Base-by-base conservation (phyloP, 441 rosid genomes). In the Mallotus japonicus region DNA sequence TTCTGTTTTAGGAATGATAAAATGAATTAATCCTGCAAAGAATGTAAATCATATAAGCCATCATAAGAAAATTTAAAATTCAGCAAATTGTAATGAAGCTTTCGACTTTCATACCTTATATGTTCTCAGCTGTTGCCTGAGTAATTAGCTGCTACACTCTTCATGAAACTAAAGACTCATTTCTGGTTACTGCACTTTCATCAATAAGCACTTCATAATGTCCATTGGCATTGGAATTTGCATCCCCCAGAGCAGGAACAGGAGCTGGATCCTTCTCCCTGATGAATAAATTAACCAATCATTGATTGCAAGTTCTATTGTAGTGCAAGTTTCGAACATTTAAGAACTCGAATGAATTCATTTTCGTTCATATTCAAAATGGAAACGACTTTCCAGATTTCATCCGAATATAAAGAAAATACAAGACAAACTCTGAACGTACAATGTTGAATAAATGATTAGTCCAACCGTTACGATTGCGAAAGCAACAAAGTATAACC, bases 401-500 rank as follows among this genome's bases (percentile, higher is more conserved):
- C 32, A 28, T 28, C 32, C 32, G 32, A 28, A 28, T 28, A 28
- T 28, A 28, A 28, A 28, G 32, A 28, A 28, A 28, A 28, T 28
- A 28, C 32, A 28, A 28, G 32, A 28, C 1, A 28, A 28, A 28
- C 32, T 28, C 32, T 28, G 32, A 28, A 28, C 72, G 10, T 82
- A 85, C 92, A 69, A 82, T 7, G 63, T 60, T 6, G 87, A 86
- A 74, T 87, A 89, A 64, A 82, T 72, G 63, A 89, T 15, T 22
- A 87, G 80, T 61, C 91, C 93, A 72, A 83, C 44, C 14, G 76
- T 73, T 68, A 86, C 90, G 5, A 76, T 6, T 1, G 69, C 74
- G 65, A 89, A 86, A 49, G 90, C 81, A 67, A 85, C 67, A 69
- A 65, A 89, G 76, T 87, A 89, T 44, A 89, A 58, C 91, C 88